Conservation (phyloP, 139 green algal genomes). For the Chlamydomonas urium region DNA sequence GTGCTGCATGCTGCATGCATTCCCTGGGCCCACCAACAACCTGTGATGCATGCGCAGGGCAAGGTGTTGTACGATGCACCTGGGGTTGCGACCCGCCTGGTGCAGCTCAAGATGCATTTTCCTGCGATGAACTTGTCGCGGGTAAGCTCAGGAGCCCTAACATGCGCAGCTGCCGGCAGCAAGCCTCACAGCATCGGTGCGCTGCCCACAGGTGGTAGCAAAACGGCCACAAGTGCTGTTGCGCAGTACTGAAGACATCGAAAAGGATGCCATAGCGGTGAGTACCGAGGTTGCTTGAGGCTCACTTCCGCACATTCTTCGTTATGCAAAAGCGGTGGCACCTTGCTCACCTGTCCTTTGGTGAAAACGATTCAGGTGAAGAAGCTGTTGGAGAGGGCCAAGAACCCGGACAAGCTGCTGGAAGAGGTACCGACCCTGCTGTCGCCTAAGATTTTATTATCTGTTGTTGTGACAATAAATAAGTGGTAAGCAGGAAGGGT, state of each 20-base stretch:
- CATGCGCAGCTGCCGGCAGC: neutral
- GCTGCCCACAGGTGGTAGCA: neutral
- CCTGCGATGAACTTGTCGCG: neutral
- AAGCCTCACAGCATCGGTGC: neutral
- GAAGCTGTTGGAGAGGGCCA: constrained; percentile 13
- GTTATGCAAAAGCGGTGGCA: neutral
- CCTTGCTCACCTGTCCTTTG: neutral
- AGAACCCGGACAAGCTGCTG: constrained; percentile 13
- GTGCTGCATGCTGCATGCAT: too few relatives aligned
- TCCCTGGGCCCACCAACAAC: too few relatives aligned
- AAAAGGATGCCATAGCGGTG: constrained; percentile 9
- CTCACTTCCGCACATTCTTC: neutral
- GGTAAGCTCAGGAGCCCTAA: neutral
- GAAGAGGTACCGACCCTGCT: constrained; percentile 8
- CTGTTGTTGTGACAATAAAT: constrained; percentile 14
- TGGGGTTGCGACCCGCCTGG: neutral
- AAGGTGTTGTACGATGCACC: neutral
- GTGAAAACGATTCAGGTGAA: constrained; percentile 2
- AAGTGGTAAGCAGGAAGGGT: neutral
- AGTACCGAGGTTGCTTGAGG: neutral
- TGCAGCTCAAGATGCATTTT: constrained; percentile 4
- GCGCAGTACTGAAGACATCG: neutral
- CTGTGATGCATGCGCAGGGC: too few relatives aligned
- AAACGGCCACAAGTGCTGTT: constrained; percentile 2
- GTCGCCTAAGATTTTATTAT: constrained; percentile 8